Conservation (phyloP, 2,329 filamentous ascomycete species). For the Paracoccidioides lutzii region DNA sequence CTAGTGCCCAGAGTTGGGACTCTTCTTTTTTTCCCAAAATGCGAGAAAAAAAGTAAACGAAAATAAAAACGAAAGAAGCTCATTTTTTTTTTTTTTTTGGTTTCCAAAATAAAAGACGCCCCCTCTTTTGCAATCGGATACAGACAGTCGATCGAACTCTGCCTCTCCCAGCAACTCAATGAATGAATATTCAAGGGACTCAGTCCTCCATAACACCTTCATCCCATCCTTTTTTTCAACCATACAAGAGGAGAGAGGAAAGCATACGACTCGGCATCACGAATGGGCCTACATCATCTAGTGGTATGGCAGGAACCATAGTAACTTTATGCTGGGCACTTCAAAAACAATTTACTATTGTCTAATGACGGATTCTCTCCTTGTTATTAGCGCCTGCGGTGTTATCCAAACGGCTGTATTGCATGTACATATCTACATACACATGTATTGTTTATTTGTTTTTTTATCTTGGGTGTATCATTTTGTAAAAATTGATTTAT, state of each 20-base stretch:
- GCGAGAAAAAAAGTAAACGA: background rate
- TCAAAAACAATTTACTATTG: too few species aligned
- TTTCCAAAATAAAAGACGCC: slow-evolving; percentile 20
- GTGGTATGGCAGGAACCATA: too few species aligned
- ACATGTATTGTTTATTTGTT: too few species aligned
- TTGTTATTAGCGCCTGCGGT: too few species aligned
- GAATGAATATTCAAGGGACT: slow-evolving; percentile 28
- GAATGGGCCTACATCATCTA: background rate
- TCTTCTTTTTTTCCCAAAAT: background rate
- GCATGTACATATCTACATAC: too few species aligned
- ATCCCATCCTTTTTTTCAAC: slow-evolving; percentile 12
- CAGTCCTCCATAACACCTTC: slow-evolving; percentile 31
- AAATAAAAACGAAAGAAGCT: background rate
- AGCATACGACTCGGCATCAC: background rate
- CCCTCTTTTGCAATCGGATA: slow-evolving; percentile 25
- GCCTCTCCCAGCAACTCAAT: slow-evolving; percentile 30
- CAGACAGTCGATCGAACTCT: slow-evolving; percentile 29
- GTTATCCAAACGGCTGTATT: too few species aligned
- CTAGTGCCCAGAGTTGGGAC: background rate
- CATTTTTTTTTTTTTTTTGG: background rate
- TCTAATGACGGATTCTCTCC: too few species aligned
- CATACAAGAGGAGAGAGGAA: background rate
- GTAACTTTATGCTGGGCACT: too few species aligned
- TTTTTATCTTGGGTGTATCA: too few species aligned
- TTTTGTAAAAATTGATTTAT: too few species aligned